Evolutionary conservation across 805 yeast species (phyloP), one percentile per base, ranked within the genome.

Genomic region (Jamesozyma gamospora): DNA sequence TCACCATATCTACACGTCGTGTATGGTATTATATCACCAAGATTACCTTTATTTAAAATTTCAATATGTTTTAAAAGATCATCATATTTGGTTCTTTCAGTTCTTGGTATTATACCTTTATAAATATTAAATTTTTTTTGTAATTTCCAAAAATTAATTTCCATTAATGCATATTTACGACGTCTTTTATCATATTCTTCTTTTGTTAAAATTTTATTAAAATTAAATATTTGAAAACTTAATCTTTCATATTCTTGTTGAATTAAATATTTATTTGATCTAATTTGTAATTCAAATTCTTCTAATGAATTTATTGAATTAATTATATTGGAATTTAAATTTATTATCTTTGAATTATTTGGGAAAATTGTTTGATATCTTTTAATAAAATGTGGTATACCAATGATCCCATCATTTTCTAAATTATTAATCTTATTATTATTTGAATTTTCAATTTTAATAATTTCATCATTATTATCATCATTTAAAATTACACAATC

Each of bases 1-100:
- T 47, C 47, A 5, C 63, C 62, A 44, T 58, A 63, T 30, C 65
- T 48, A 43, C 58, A 52, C n/a, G 62, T 55, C 11, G 64, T 56
- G 21, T 48, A 47, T 18, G 45, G 49, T 33, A 58, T 32, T 7
- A 60, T 47, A 32, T 52, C 55, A 4, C 51, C 56, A 26, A 52
- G 47, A 39, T 55, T 55, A 4, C 49, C 53, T 12, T 51, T 45
- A 24, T 47, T 48, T 16, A 60, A 34, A 1, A 58, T 38, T 12
- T 50, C 51, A 13, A 52, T 40, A 40, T 58, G 62, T 13, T 51
- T 51, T 10, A 43, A 35, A 5, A 55, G 35, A 14, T 42, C 50
- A 8, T 53, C 52, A 32, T 50, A 46, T 2, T 56, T 53, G 12
- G 46, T 46, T 5, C 40, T 35, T 14, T 39, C 37, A 9, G 47